Base-by-base conservation (phyloP, 257 asterid genomes). In the Petunia secreta region DNA sequence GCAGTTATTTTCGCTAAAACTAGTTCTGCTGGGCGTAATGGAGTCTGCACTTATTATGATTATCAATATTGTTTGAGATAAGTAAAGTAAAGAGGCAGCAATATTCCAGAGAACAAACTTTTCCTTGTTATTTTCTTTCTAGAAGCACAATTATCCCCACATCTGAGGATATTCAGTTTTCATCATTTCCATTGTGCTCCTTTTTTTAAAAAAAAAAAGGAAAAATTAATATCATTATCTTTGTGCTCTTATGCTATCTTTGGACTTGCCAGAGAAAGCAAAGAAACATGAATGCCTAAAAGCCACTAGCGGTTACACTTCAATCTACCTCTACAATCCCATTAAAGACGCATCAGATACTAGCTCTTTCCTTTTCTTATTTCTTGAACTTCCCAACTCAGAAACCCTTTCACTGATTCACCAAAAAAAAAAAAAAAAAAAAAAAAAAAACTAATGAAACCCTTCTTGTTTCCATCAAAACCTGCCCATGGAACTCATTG, bases 231-330 rank as follows among this genome's bases (percentile, higher is more conserved):
- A 41, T 15, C 75, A 66, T 67, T 66, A 40, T 67, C 54, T 67
- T 43, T 67, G 39, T 6, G 63, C 36, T 34, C 46, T 38, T 16
- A 10, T 46, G 77, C 46, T 50, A 73, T 1, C 50, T 73, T 73
- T 73, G 25, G 46, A 73, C 46, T 71, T 73, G 78, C 46, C 44
- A 34, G 78, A 36, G 46, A 73, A 73, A 73, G 78, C 63, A 73
- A 50, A 50, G 14, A 73, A 5, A 73, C 34, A 7, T 11, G 60
- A 73, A 50, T 73, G 46, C 50, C 46, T 36, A 50, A 3, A 73
- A 50, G 78, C 46, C 44, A 50, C 62, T 73, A 36, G 36, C 60
- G 48, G 77, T 71, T 48, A 43, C 77, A 34, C 44, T 71, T 48
- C 60, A 71, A 36, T 71, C 60, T 71, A 44, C 36, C 62, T 73